These are phyloP conservation scores for Didymosphaeria variabile DNA, from an alignment of 2,329 filamentous ascomycete genomes.

Conservation along the genomic window DNA sequence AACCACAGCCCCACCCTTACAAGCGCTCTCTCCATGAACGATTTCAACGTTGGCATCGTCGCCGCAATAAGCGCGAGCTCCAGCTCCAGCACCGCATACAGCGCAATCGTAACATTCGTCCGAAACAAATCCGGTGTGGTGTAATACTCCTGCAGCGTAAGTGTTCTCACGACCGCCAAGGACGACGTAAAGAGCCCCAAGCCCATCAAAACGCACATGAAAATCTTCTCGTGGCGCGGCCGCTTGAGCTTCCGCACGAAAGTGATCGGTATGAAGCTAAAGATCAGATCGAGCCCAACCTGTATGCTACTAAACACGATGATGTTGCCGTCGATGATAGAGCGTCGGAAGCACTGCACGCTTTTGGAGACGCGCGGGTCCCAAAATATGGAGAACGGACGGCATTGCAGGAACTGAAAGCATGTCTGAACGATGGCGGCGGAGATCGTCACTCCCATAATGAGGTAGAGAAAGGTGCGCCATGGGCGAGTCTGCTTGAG, in stretches of 20 bases:
- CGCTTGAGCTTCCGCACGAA: slow-evolving; percentile 33
- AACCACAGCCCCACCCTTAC: slow-evolving; percentile 24
- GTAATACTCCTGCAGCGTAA: slow-evolving; percentile 29
- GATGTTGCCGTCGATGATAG: slow-evolving; percentile 36
- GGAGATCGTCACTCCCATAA: slow-evolving; percentile 28
- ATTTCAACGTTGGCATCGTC: slow-evolving; percentile 38
- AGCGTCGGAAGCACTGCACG: slow-evolving; percentile 25
- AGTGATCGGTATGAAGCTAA: slow-evolving; percentile 32
- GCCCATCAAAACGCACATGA: slow-evolving; percentile 34
- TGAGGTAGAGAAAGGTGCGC: slow-evolving; percentile 29
- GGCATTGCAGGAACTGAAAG: slow-evolving; percentile 39
- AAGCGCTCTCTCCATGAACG: slow-evolving; percentile 24
- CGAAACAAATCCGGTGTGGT: slow-evolving; percentile 29
- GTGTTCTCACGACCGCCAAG: slow-evolving; percentile 34
- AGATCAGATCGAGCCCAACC: slow-evolving; percentile 29
- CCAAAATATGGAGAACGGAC: slow-evolving; percentile 37
- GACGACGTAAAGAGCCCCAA: slow-evolving; percentile 33
- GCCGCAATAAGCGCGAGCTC: slow-evolving; percentile 40
- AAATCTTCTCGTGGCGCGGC: slow-evolving; percentile 33
- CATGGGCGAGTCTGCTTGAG: slow-evolving; percentile 30
- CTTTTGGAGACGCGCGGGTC: slow-evolving; percentile 27
- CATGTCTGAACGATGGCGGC: slow-evolving; percentile 29
- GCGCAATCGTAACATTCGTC: slow-evolving; percentile 27
- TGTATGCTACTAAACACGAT: slow-evolving; percentile 30
- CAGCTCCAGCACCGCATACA: slow-evolving; percentile 38